Base-by-base conservation (phyloP, 2,329 filamentous ascomycete species). In the Xylaria sp. region DNA sequence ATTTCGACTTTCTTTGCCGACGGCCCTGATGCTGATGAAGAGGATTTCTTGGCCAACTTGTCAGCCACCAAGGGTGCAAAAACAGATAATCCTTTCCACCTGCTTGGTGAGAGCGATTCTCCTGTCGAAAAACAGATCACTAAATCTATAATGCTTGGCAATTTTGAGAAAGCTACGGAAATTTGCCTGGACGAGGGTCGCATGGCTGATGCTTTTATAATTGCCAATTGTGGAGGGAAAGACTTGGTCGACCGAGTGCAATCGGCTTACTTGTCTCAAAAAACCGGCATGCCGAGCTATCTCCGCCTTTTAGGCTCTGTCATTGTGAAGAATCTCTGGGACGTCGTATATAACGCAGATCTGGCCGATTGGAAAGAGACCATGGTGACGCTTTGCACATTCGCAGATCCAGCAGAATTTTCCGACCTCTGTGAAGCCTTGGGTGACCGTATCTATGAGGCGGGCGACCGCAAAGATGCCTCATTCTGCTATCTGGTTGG, bases 401-500 rank as follows among this genome's bases (percentile, higher is more conserved):
- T 95, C 81, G 96, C 96, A 0, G 91, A 97, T 72, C 92, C 94
- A 54, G 88, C 89, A 48, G 95, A 99, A 75, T 99, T 99, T 79
- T 90, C 95, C 5, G 94, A 98, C 78, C 90, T 99, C 12, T 99
- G 95, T 77, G 96, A 99, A 80, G 93, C 94, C 37, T 88, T 99
- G 25, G 96, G 96, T 74, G 97, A 99, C 80, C 90, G 97, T 37
- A 89, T 99, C 50, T 88, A 93, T 72, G 95, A 97, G 77, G 84
- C 84, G n/a, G 88, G 88, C 25, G 87, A 90, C 48, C 88, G 93
- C 71, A 95, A 97, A 80, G 93, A 99, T 80, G 96, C 96, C 41
- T 94, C 94, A 0, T 97, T 99, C 87, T 99, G 97, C 82, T 99
- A 94, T 81, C 84, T 99, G 70, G 94, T 95, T 54, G 95, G 96